These are phyloP conservation scores for Daldinia concentrica DNA, from an alignment of 495 filamentous ascomycete species.

Conservation along the genomic window DNA sequence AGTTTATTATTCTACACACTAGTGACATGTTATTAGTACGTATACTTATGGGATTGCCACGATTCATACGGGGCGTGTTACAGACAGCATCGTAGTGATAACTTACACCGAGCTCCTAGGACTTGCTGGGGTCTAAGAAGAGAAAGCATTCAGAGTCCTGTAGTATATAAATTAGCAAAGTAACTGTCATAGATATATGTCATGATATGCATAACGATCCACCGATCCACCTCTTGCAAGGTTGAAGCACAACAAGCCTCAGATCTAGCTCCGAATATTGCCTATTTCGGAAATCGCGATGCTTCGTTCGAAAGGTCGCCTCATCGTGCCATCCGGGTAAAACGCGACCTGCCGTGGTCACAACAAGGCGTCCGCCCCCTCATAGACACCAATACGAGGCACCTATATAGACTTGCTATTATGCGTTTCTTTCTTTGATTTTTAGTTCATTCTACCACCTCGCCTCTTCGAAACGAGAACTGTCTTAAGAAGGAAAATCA, in stretches of 20 bases:
- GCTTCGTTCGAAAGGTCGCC: not conserved
- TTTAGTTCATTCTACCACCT: too few species aligned
- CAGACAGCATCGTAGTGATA: not conserved
- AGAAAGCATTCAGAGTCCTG: not conserved
- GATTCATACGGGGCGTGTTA: not conserved
- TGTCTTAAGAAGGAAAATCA: not conserved
- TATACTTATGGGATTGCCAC: too few species aligned
- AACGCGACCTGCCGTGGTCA: not conserved
- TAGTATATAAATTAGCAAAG: slow-evolving; percentile 11
- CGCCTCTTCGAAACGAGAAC: too few species aligned
- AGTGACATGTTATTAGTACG: too few species aligned
- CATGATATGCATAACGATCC: not conserved
- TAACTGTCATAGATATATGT: not conserved
- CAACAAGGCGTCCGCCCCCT: not conserved
- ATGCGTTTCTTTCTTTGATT: too few species aligned
- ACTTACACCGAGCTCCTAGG: too few species aligned
- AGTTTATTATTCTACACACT: too few species aligned
- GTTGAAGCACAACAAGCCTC: not conserved
- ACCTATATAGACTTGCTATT: too few species aligned
- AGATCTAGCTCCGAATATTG: not conserved
- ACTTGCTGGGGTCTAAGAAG: not conserved
- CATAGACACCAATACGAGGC: too few species aligned
- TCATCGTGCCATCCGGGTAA: slow-evolving; percentile 26
- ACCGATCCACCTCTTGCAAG: not conserved
- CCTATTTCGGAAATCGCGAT: not conserved